Percentiles rank a stretch among this genome's conserved stretches.
Conservation (phyloP, 164 flowering plant species). For the Macadamia integrifolia region DNA sequence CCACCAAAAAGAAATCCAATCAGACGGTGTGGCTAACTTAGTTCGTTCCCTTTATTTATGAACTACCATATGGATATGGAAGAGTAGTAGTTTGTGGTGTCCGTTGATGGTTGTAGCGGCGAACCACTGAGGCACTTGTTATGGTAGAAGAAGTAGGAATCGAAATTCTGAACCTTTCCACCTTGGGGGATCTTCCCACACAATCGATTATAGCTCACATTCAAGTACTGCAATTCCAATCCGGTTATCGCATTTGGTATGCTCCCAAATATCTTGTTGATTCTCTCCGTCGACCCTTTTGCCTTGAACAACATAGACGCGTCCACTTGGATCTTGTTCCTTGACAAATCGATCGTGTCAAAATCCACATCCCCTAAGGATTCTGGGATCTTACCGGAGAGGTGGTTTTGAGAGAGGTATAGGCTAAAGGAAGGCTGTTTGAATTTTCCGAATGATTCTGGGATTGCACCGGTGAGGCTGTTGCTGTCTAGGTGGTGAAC, state of each 20-base stretch:
- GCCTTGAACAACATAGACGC: slow-evolving; percentile 42
- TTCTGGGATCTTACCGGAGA: slow-evolving; percentile 50
- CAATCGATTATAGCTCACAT: slow-evolving; percentile 32
- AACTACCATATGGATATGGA: too few species aligned
- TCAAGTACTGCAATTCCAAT: slow-evolving; percentile 17
- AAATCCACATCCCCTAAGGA: slow-evolving; percentile 34
- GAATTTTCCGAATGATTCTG: slow-evolving; percentile 41
- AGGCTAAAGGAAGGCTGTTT: slow-evolving; percentile 10
- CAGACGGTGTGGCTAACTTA: too few species aligned
- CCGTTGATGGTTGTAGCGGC: too few species aligned
- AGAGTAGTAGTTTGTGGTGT: too few species aligned
- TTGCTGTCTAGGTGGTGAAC: slow-evolving; percentile 48
- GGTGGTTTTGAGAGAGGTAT: slow-evolving; percentile 55
- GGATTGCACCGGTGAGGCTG: slow-evolving; percentile 56
- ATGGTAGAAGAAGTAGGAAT: slow-evolving; percentile 12
- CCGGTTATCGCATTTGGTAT: slow-evolving; percentile 26
- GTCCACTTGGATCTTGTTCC: slow-evolving; percentile 38
- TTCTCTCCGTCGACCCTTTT: slow-evolving; percentile 18
- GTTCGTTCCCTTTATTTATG: too few species aligned
- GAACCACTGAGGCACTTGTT: slow-evolving; percentile 25
- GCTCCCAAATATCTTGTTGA: slow-evolving; percentile 45
- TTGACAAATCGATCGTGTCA: slow-evolving; percentile 35
- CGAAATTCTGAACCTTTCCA: slow-evolving; percentile 15
- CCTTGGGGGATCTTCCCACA: slow-evolving; percentile 34
- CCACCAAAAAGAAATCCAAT: not conserved